Evolutionary conservation across 75 land plant genomes (phyloP), one percentile per base, ranked within the genome.

Genomic region (Pinus albicaulis): DNA sequence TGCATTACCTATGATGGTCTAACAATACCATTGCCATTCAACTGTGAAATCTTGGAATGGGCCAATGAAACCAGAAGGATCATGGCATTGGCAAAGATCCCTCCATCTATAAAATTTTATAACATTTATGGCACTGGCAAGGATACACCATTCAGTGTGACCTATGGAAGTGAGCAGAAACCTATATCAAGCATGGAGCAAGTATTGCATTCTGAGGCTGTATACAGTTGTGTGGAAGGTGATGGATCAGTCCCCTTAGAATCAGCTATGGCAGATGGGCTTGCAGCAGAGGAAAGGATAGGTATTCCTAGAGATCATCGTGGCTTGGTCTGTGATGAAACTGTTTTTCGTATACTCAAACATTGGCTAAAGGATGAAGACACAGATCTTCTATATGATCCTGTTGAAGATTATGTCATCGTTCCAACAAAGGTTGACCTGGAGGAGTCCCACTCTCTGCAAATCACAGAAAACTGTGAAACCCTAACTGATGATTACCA

Each of bases 141-240:
- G 73, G 96, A 88, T 16, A 95, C 99, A 25, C 94, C 99, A 36
- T 89, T 90, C 59, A 92, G 86, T 85, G 91, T 91, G 31, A 95
- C 98, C 81, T 98, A 95, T 83, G 98, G 99, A 48, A 95, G 89
- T 77, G 77, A 87, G 71, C 79, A 89, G 8, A 52, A 72, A 22
- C 96, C 98, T 52, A 68, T 98, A 34, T 64, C 75, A 55, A 87
- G 85, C 52, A 22, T 98, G 20, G 59, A 73, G 31, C 61, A 98
- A 69, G 64, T 98, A 8, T 74, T 81, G 56, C 66, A 62, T 31
- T 48, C 79, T 28, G 77, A 84, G 98, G 99, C 12, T 48, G 12
- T 48, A 10, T 48, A 10, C 12, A 10, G 11, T 48, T 48, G 12
- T 2, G 53, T 48, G 53, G 53, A 48, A 8, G 53, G 53, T 48